Base-by-base conservation (phyloP, 2,329 filamentous ascomycete genomes). In the Colletotrichum cuscutae region DNA sequence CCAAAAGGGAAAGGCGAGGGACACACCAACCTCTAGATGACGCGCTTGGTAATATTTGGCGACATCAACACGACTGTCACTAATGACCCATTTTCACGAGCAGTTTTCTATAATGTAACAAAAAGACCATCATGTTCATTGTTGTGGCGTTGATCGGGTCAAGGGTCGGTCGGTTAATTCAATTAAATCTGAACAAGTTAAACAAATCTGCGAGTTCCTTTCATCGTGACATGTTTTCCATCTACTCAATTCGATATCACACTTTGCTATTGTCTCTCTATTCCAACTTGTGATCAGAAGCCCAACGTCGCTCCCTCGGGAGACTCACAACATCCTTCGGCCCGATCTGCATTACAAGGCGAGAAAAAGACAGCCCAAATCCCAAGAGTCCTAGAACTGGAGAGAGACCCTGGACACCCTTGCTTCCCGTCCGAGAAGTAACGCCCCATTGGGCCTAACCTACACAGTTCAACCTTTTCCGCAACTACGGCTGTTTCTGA, bases 91-190 rank as follows among this genome's bases (percentile, higher is more conserved):
- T 65, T 56, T 30, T 65, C 62, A 65, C 19, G 42, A 53, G 24
- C 60, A 57, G 52, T 56, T 65, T 65, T 65, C 52, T 65, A 42
- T 65, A 65, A 65, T 65, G 52, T 65, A 65, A 42, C 62, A 42
- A 56, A 65, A 65, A 49, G 35, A 42, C 35, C 35, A 57, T 32
- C 32, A 63, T 63, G 61, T 63, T 63, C 46, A 65, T 65, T 56
- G 49, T 54, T 42, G 52, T 42, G 62, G 62, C 62, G 62, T 65
- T 65, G 62, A 56, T 65, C 62, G 52, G 62, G 32, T 56, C 22
- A 56, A 46, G 37, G 62, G 62, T 65, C 62, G 62, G 62, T 65
- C 62, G 62, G 62, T 56, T 65, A 65, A 65, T 65, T 65, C 62
- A 65, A 46, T 65, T 42, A 30, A 63, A 63, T 30, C 62, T 56